These are phyloP conservation scores for Stachybotrys chartarum DNA, from an alignment of 2,329 filamentous ascomycete species.

Conservation along the genomic window DNA sequence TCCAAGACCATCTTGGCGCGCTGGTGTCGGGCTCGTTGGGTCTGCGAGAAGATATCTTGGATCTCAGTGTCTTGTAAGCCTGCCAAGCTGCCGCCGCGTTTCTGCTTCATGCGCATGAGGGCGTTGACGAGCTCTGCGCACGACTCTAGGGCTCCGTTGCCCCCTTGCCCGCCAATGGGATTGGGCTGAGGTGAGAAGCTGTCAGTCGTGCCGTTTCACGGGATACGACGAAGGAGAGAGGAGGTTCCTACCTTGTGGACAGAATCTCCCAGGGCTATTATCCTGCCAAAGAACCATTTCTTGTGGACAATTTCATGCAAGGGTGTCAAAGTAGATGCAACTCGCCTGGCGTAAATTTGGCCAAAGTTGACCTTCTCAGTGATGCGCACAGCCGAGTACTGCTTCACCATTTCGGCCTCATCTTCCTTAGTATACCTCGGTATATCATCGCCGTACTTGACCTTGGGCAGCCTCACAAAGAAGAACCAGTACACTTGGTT, in stretches of 20 bases:
- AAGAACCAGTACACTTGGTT: constrained; percentile 28
- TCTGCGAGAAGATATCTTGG: constrained; percentile 7
- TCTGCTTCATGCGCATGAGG: background rate
- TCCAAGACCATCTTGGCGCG: background rate
- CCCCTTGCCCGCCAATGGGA: constrained; percentile 17
- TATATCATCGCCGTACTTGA: constrained; percentile 21
- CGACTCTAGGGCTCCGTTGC: constrained; percentile 19
- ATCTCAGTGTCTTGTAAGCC: constrained; percentile 3
- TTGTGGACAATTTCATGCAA: constrained; percentile 23
- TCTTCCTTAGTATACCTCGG: constrained; percentile 24
- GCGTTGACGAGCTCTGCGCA: constrained; percentile 4
- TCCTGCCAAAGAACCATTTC: constrained; percentile 22
- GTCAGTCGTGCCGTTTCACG: too few species aligned
- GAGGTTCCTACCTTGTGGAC: constrained; percentile 16
- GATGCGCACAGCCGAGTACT: constrained; percentile 11
- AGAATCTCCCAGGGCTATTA: constrained; percentile 23
- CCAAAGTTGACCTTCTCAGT: constrained; percentile 16
- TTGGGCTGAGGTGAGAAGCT: constrained; percentile 8
- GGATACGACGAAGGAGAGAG: too few species aligned
- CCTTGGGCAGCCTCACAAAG: constrained; percentile 19
- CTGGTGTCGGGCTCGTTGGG: constrained; percentile 9
- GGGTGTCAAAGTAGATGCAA: constrained; percentile 20
- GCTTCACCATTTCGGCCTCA: constrained; percentile 17
- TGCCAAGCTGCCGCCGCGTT: constrained; percentile 3
- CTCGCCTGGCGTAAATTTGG: constrained; percentile 17